Evolutionary conservation across 805 yeast species (phyloP).

Genomic region (Jamesozyma hellenica): DNA sequence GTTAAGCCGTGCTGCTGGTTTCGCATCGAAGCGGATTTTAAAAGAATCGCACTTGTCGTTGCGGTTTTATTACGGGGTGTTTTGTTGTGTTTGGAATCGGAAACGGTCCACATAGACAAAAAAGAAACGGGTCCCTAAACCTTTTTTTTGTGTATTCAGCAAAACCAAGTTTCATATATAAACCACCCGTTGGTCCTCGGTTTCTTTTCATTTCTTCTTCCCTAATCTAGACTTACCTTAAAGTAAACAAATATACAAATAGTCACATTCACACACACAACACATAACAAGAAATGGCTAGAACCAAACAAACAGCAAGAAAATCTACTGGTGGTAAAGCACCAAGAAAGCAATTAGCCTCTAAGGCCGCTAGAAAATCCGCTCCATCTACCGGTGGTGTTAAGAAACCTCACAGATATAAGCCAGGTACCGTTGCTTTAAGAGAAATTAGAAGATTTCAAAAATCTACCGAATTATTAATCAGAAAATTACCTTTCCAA

Average conservation of each 20-base stretch:
- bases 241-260: too few species aligned
- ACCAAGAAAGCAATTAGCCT: slow-evolving; percentile 87
- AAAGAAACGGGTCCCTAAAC: too few species aligned
- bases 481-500: slow-evolving; percentile 94
- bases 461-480: slow-evolving; percentile 85
- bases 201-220: too few species aligned
- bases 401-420: slow-evolving; percentile 89
- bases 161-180: too few species aligned
- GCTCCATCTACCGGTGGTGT: slow-evolving; percentile 91
- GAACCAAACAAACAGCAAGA: slow-evolving; percentile 92
- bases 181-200: too few species aligned
- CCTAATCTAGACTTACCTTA: too few species aligned
- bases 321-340: slow-evolving; percentile 93
- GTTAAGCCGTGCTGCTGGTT: slow-evolving; percentile 10
- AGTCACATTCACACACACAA: slow-evolving; percentile 3
- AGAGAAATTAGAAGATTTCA: slow-evolving; percentile 97
- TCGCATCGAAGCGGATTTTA: not conserved
- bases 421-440: slow-evolving; percentile 94
- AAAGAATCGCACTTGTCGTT: not conserved
- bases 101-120: too few species aligned
- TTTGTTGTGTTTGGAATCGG: slow-evolving; percentile 4
- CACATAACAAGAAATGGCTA: slow-evolving; percentile 55
- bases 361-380: slow-evolving; percentile 87
- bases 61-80: not conserved
- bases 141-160: too few species aligned